Evolutionary conservation across 177 flowering plant genomes (phyloP), one percentile per base, ranked within the genome.

Genomic region (Vitis hybrid): DNA sequence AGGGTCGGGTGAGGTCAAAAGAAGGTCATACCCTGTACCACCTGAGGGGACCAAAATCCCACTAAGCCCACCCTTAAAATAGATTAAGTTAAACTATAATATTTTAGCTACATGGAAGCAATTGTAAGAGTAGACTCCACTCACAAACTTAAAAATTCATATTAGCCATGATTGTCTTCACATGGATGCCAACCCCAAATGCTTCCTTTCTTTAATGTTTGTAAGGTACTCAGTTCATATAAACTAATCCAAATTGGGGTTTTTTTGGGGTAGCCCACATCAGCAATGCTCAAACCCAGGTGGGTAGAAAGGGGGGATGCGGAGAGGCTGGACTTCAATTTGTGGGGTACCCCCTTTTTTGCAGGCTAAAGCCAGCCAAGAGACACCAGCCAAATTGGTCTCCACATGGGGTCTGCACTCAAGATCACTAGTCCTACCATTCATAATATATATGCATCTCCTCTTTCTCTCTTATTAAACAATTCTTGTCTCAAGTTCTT

Each of bases 121-220:
- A 67, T 68, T 52, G 62, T 50, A 64, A 50, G 63, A 48, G 59
- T 52, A 70, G 68, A 67, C 60, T 65, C 76, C 79, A 82, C 80
- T 68, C 58, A 56, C 59, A 67, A 51, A 6, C 52, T 56, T 55
- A 56, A 66, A 56, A 68, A 58, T 65, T 72, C 59, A 24, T 61
- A 72, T 12, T 49, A 70, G 79, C 80, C 76, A 79, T 77, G 71
- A 79, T 80, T 84, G 84, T 80, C 80, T 52, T 79, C 84, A 77
- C 79, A 78, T 81, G 78, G 81, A 64, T 64, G 60, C 78, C 78
- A 74, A 71, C 70, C 64, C 52, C 52, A 77, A 52, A 48, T 70
- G 67, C 58, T 17, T 70, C 51, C 17, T 67, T 35, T 56, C 2
- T 66, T 46, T 70, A 24, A 0, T 49, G 52, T 56, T 64, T 70